phyloP scores from a whole-genome alignment of 768 basidiomycete genomes.

The Tricholoma furcatifolium region DNA sequence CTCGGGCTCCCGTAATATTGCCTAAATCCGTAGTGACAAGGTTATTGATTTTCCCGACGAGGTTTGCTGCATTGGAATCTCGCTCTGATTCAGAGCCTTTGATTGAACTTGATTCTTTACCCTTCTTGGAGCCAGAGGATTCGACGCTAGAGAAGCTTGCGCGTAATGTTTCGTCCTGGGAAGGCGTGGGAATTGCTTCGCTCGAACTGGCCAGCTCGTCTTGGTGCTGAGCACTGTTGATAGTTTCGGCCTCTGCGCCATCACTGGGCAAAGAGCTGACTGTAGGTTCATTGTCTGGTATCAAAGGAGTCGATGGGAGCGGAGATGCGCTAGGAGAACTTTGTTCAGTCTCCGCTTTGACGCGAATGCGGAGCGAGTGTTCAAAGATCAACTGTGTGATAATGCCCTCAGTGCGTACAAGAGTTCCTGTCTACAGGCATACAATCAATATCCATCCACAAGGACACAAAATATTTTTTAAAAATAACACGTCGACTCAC shows the following conservation, averaged over 20 bases:
- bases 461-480: slow-evolving; percentile 26
- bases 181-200: slow-evolving; percentile 18
- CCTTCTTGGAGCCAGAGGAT: slow-evolving; percentile 12
- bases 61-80: slow-evolving; percentile 36
- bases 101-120: slow-evolving; percentile 9
- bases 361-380: slow-evolving; percentile 57
- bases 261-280: slow-evolving; percentile 10
- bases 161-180: slow-evolving; percentile 16
- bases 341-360: slow-evolving; percentile 44
- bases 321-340: slow-evolving; percentile 7
- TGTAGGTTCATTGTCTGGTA: slow-evolving; percentile 14
- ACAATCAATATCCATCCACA: slow-evolving; percentile 25
- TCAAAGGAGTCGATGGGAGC: slow-evolving; percentile 8
- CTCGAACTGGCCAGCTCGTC: slow-evolving; percentile 5
- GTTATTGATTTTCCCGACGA: slow-evolving; percentile 78
- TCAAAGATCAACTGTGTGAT: slow-evolving; percentile 42
- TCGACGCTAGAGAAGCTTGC: slow-evolving; percentile 16
- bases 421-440: slow-evolving; percentile 37
- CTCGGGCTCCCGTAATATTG: slow-evolving; percentile 33
- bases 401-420: slow-evolving; percentile 49
- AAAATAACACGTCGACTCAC: slow-evolving; percentile 19
- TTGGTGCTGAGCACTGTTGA: slow-evolving; percentile 2
- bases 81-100: slow-evolving; percentile 8
- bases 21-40: slow-evolving; percentile 63
- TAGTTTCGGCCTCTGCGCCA: slow-evolving; percentile 14